Conservation (phyloP, 2,329 filamentous ascomycete genomes). For the Ophiocordyceps australis region DNA sequence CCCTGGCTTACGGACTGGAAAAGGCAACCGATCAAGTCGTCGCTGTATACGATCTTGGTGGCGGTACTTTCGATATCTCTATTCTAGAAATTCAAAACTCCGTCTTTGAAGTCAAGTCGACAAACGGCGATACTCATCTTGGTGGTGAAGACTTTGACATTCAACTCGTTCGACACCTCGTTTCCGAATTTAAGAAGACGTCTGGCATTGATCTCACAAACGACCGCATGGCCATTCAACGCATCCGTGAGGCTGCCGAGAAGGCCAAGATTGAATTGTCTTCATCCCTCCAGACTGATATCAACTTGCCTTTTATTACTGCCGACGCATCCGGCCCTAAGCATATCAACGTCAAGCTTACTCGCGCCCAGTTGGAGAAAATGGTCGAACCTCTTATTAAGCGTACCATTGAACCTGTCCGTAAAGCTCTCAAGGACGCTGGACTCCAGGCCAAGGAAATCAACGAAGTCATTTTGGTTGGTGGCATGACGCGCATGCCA, state of each 20-base stretch:
- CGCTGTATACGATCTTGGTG: slow-evolving; percentile 93
- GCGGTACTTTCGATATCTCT: slow-evolving; percentile 98
- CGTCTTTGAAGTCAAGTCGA: slow-evolving; percentile 98
- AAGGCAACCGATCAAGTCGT: slow-evolving; percentile 83
- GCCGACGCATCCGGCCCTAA: slow-evolving; percentile 89
- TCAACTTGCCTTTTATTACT: slow-evolving; percentile 97
- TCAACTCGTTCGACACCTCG: slow-evolving; percentile 78
- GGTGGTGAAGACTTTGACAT: slow-evolving; percentile 99
- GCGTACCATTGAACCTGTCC: slow-evolving; percentile 78
- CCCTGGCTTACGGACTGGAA: slow-evolving; percentile 88
- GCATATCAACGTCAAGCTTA: slow-evolving; percentile 95
- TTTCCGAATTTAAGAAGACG: slow-evolving; percentile 93
- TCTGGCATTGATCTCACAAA: slow-evolving; percentile 74
- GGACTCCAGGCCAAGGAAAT: slow-evolving; percentile 82
- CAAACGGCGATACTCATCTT: slow-evolving; percentile 95
- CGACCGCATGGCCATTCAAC: slow-evolving; percentile 97
- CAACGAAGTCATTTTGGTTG: slow-evolving; percentile 92
- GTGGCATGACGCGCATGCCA: slow-evolving; percentile 99
- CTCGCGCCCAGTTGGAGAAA: slow-evolving; percentile 78
- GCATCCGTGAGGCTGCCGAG: slow-evolving; percentile 96
- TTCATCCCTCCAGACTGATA: slow-evolving; percentile 86
- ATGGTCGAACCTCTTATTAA: slow-evolving; percentile 80
- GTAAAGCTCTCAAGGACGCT: slow-evolving; percentile 94
- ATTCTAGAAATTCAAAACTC: slow-evolving; percentile 94
- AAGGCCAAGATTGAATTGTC: slow-evolving; percentile 99